Base-by-base conservation (phyloP, 805 yeast genomes). In the Peterozyma xylosa region DNA sequence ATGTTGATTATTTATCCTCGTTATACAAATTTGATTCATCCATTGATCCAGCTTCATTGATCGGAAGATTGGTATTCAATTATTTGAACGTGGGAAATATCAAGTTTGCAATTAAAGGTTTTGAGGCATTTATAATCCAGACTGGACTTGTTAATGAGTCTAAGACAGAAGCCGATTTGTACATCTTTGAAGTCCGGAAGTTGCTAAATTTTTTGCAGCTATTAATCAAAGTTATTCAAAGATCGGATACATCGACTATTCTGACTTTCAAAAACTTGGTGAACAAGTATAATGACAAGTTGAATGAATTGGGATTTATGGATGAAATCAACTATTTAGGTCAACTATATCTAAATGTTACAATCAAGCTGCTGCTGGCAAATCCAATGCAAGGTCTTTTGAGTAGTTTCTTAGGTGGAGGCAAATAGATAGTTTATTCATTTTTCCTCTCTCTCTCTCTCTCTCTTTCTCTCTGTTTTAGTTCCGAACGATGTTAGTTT, bases 341-440 rank as follows among this genome's bases (percentile, higher is more conserved):
- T 11, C 52, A 51, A 41, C 35, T 39, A 3, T 60, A 62, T 46
- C 64, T 60, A 48, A 48, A 50, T 21, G 55, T 56, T 18, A 47
- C 59, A 9, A 50, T 60, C 14, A 70, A 77, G 13, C 76, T 68
- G 41, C 72, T 70, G 42, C 80, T 73, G 48, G 63, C 63, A 2
- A 82, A 82, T 54, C 60, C 81, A 53, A 59, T 85, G 50, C 84
- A 78, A 60, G 82, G 79, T 52, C 68, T 91, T 71, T 86, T 93
- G 95, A 76, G 84, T 16, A 80, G 84, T 27, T 61, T 83, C 35
- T 59, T 82, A 39, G 75, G 76, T 30, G 75, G 79, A 14, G 53
- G 57, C 29, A 43, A 41, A 33, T 30, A 14, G 21, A 27, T 21
- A 33, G 15, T 33, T 41, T 14, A 13, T 32, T 32, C 15, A 5